A percentile compares a stretch with the other conserved stretches of the same genome.
Conservation (phyloP, 257 asterid genomes). For the Apocynum venetum region DNA sequence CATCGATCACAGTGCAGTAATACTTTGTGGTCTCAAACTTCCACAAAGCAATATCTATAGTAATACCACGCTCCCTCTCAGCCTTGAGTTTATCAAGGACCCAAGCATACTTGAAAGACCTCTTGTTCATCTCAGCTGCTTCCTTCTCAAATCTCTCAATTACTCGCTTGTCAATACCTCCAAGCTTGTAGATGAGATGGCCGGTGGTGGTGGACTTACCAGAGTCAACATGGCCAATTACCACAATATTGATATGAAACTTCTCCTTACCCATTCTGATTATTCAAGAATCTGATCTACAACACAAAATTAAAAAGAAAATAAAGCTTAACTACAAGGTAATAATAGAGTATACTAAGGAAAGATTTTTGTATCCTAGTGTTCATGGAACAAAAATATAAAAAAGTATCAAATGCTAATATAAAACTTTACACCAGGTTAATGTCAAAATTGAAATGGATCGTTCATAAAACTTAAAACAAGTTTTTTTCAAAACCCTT, state of each 20-base stretch:
- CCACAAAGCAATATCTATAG: slow-evolving; percentile 84
- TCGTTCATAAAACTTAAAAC: too few relatives aligned
- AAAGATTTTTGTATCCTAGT: too few relatives aligned
- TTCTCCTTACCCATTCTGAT: slow-evolving; percentile 18
- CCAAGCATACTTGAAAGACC: slow-evolving; percentile 53
- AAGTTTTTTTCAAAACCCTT: too few relatives aligned
- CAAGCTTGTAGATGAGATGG: slow-evolving; percentile 72
- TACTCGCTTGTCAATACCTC: slow-evolving; percentile 84
- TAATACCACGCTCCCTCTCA: slow-evolving; percentile 85
- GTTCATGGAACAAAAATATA: too few relatives aligned
- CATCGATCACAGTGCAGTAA: slow-evolving; percentile 46
- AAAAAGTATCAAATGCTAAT: too few relatives aligned
- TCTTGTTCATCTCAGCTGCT: slow-evolving; percentile 31
- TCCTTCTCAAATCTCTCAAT: slow-evolving; percentile 80
- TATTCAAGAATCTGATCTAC: background rate
- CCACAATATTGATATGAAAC: slow-evolving; percentile 45
- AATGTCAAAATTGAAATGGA: too few relatives aligned
- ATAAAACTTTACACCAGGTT: too few relatives aligned
- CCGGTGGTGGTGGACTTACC: slow-evolving; percentile 50
- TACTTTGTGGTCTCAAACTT: slow-evolving; percentile 84
- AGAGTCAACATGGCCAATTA: slow-evolving; percentile 52
- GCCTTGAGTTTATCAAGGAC: slow-evolving; percentile 87
- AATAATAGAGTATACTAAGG: too few relatives aligned
- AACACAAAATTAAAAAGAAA: background rate
- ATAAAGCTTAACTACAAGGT: too few relatives aligned